A percentile compares a stretch with the other conserved stretches of the same genome.
Conservation (phyloP, 495 filamentous ascomycete genomes). For the Choiromyces venosus region DNA sequence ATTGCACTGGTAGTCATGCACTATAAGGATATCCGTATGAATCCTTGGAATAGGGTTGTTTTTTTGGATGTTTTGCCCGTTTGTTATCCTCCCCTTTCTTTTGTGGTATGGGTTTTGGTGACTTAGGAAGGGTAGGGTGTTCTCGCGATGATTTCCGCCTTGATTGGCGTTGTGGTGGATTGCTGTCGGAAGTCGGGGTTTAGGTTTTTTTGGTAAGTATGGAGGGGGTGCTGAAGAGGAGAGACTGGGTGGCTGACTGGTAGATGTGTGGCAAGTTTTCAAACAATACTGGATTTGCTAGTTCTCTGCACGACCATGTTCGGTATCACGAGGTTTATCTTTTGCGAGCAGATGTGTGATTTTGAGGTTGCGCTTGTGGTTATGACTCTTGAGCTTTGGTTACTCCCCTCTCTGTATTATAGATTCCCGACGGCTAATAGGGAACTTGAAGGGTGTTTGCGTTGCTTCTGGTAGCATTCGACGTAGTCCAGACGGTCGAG, state of each 20-base stretch:
- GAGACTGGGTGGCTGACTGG: neutral
- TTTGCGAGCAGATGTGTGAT: neutral
- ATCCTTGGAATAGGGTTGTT: neutral
- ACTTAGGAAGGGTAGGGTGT: neutral
- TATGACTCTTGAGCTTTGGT: neutral
- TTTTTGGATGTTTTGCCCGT: neutral
- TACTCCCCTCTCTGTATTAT: neutral
- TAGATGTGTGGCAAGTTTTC: neutral
- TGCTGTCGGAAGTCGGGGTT: neutral
- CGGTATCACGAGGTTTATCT: neutral
- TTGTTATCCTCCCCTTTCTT: neutral
- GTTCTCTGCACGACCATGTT: neutral
- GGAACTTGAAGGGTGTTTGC: neutral
- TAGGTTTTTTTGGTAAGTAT: neutral
- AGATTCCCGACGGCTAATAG: neutral
- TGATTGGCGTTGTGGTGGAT: neutral
- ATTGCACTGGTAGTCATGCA: neutral
- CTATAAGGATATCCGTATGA: neutral
- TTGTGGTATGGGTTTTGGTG: neutral
- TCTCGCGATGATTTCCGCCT: neutral
- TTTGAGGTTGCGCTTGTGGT: neutral
- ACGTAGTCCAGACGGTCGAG: neutral
- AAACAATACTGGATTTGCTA: neutral
- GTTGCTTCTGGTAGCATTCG: neutral
- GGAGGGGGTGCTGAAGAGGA: neutral